Percentiles rank a stretch among this genome's conserved stretches.
phyloP scores from a whole-genome alignment of 179 eudicot genomes.

The Heliamphora pulchella region DNA sequence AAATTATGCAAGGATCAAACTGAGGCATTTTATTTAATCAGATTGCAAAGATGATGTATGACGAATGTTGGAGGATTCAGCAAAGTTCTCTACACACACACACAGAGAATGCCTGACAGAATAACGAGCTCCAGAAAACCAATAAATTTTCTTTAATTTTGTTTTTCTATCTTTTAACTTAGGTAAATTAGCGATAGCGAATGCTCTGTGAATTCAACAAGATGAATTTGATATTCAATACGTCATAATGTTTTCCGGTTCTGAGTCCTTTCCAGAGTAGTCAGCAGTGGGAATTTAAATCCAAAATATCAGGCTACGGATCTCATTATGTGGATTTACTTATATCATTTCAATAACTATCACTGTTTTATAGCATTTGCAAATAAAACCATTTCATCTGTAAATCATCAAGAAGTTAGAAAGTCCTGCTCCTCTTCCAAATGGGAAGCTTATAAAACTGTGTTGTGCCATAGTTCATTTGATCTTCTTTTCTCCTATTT shows the following conservation, averaged over 20 bases:
- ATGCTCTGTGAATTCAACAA: neutral
- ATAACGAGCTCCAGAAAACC: conserved; percentile 19
- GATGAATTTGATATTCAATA: neutral
- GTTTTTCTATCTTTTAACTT: conserved; percentile 1
- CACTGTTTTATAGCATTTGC: neutral
- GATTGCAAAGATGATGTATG: conserved; percentile 79
- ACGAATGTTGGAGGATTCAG: conserved; percentile 46
- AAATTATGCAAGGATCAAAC: conserved; percentile 29
- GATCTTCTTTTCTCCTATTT: no score
- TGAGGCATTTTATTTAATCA: conserved; percentile 57
- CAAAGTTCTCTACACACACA: conserved; percentile 42
- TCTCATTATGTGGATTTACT: neutral
- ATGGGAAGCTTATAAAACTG: no score
- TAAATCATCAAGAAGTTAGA: neutral
- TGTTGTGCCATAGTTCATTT: no score
- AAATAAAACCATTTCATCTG: neutral
- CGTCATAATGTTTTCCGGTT: no score
- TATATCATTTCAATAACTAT: neutral
- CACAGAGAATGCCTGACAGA: conserved; percentile 31
- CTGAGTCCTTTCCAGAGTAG: no score
- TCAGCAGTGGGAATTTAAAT: no score
- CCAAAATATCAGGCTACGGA: no score
- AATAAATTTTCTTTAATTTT: neutral
- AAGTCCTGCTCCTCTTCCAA: neutral
- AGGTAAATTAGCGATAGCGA: neutral